These are phyloP conservation scores for Thymus quinquecostatus DNA, from an alignment of 257 asterid species.

Conservation along the genomic window DNA sequence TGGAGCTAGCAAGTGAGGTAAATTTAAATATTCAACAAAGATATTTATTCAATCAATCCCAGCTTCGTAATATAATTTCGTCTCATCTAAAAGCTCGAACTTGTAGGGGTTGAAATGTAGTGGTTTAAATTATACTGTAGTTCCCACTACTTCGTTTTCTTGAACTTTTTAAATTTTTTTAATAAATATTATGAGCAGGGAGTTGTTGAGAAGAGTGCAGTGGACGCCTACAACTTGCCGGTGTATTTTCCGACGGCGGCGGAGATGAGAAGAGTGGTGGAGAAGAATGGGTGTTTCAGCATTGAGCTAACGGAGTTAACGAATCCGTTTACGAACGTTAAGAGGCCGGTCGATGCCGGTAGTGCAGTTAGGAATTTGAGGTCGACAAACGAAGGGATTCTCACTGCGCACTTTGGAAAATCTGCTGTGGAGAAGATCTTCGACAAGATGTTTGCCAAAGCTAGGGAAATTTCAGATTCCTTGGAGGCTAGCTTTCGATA, in stretches of 20 bases:
- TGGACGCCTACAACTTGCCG: conserved; percentile 42
- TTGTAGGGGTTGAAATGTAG: too few species aligned
- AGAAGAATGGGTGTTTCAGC: conserved; percentile 33
- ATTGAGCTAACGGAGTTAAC: conserved; percentile 17
- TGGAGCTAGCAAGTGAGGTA: conserved; percentile 39
- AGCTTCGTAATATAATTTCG: too few species aligned
- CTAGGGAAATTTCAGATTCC: conserved; percentile 6
- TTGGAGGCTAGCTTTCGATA: background rate
- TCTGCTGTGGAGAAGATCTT: conserved; percentile 28
- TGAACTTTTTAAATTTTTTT: too few species aligned
- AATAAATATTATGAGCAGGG: conserved; percentile 27
- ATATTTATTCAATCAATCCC: too few species aligned
- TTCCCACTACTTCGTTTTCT: too few species aligned
- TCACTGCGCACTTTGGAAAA: conserved; percentile 32
- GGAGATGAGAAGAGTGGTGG: conserved; percentile 32
- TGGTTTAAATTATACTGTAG: too few species aligned
- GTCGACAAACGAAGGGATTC: conserved; percentile 29
- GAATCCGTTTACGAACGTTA: background rate
- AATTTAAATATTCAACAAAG: too few species aligned
- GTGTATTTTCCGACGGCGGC: background rate
- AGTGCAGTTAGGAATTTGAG: conserved; percentile 27
- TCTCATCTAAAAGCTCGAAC: too few species aligned
- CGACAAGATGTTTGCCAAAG: conserved; percentile 5
- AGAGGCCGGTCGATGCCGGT: background rate
- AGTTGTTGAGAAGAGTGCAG: conserved; percentile 24